Percentiles rank a stretch among this genome's conserved stretches.
Conservation (phyloP, 208 protist species). For the Strigomonas culicis region DNA sequence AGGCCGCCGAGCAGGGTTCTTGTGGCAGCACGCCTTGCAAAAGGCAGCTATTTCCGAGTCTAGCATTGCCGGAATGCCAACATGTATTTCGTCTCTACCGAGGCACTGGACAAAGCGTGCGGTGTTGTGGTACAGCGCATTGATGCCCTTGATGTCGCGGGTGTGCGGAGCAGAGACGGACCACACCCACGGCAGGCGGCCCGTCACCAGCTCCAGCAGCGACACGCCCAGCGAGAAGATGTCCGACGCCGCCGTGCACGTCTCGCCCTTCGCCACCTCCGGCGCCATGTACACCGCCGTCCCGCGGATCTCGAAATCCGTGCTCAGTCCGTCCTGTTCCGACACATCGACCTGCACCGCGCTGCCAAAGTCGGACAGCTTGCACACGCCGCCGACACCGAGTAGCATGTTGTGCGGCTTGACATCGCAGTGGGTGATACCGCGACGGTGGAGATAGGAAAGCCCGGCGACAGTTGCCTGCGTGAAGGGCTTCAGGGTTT, state of each 20-base stretch:
- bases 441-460: conserved; percentile 65
- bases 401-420: conserved; percentile 73
- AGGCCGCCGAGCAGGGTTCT: neutral
- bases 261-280: conserved; percentile 45
- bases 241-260: conserved; percentile 55
- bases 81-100: neutral
- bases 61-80: neutral
- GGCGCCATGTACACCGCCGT: conserved; percentile 73
- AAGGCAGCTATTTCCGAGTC: neutral
- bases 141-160: too few relatives aligned
- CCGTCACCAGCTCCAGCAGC: conserved; percentile 75
- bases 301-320: conserved; percentile 26
- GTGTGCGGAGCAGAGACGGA: too few relatives aligned
- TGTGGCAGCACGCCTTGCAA: neutral
- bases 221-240: conserved; percentile 82
- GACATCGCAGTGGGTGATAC: conserved; percentile 68
- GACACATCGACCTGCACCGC: conserved; percentile 38
- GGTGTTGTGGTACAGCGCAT: neutral
- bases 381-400: conserved; percentile 53
- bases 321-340: conserved; percentile 63
- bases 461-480: conserved; percentile 49
- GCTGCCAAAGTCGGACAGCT: conserved; percentile 70
- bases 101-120: neutral
- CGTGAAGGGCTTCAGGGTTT: conserved; percentile 39
- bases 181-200: conserved; percentile 70